Conservation (phyloP, 805 yeast genomes). For the Lachancea thermotolerans region DNA sequence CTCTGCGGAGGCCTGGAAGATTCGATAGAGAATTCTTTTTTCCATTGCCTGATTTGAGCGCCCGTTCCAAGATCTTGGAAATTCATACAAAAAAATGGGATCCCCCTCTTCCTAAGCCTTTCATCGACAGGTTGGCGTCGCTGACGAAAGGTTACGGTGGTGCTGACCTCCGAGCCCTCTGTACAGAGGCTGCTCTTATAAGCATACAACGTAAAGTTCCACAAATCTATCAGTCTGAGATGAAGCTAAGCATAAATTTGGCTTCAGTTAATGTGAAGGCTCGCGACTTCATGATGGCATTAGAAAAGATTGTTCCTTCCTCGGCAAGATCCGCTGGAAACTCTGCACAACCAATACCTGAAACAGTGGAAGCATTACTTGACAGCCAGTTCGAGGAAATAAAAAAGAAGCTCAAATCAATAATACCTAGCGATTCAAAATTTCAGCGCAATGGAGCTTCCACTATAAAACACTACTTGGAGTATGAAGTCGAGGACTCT, state of each 20-base stretch:
- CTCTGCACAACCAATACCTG: slow-evolving; percentile 73
- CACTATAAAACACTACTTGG: slow-evolving; percentile 29
- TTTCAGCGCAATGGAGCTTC: slow-evolving; percentile 19
- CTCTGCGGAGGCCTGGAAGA: slow-evolving; percentile 92
- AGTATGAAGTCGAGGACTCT: slow-evolving; percentile 29
- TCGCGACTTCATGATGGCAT: slow-evolving; percentile 77
- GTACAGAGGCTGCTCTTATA: slow-evolving; percentile 91
- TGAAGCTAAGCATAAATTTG: slow-evolving; percentile 70
- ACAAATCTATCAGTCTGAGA: slow-evolving; percentile 74
- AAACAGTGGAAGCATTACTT: slow-evolving; percentile 58
- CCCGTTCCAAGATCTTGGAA: slow-evolving; percentile 69
- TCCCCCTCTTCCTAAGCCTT: slow-evolving; percentile 55
- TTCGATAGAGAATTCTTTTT: slow-evolving; percentile 96
- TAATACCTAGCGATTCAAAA: slow-evolving; percentile 48
- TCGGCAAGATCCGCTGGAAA: slow-evolving; percentile 78
- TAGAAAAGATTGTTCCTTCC: slow-evolving; percentile 85
- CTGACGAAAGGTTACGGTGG: slow-evolving; percentile 97
- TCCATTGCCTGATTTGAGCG: slow-evolving; percentile 79
- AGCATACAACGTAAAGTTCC: slow-evolving; percentile 91
- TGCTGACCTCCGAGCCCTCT: slow-evolving; percentile 88
- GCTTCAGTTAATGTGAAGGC: slow-evolving; percentile 64
- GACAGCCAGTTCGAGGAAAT: slow-evolving; percentile 43
- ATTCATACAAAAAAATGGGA: slow-evolving; percentile 90
- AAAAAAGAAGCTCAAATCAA: slow-evolving; percentile 40
- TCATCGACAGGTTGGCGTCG: slow-evolving; percentile 61